Evolutionary conservation across 148 eudicot genomes (phyloP), one percentile per base, ranked within the genome.

Genomic region (Vaccinium myrtillus): DNA sequence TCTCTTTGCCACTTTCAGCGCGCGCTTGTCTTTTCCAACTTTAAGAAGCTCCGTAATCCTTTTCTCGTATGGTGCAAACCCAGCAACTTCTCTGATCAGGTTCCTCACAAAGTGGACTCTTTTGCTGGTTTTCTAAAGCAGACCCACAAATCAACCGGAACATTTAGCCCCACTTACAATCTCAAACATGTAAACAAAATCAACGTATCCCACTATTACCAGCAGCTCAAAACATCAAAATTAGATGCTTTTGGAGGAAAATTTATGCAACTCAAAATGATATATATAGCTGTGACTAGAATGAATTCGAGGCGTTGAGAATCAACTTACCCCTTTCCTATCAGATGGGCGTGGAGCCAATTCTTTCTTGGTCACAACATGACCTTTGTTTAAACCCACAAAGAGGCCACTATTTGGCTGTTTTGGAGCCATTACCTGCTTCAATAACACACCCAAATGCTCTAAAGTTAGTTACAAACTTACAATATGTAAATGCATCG

Each of bases 281-380:
- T 21, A 19, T 21, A 59, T 59, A 59, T 19, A 59, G 23, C 25
- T 7, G 53, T 13, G 49, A 65, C 30, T 59, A 46, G 92, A 95
- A 88, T 87, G 93, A 83, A 91, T 93, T 39, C 90, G 92, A 82
- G 93, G 90, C 95, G 92, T 93, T 36, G 63, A 87, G 84, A 23
- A 75, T 30, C 8, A 69, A 58, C 76, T 84, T 82, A 89, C 90
- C 82, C 90, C 90, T 82, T 89, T 89, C 56, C 90, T 81, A 49
- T 84, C 90, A 59, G 88, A 89, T 75, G 90, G 90, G 23, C 87
- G 86, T 8, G 90, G 87, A 19, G 83, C 84, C 83, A 86, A 58
- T 54, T 89, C 90, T 80, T 89, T 89, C 86, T 83, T 89, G 78
- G 90, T 89, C 25, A 80, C 84, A 75, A 89, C 73, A 79, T 89